Base-by-base conservation (phyloP, 495 filamentous ascomycete species). In the Pyrenula aspistea region DNA sequence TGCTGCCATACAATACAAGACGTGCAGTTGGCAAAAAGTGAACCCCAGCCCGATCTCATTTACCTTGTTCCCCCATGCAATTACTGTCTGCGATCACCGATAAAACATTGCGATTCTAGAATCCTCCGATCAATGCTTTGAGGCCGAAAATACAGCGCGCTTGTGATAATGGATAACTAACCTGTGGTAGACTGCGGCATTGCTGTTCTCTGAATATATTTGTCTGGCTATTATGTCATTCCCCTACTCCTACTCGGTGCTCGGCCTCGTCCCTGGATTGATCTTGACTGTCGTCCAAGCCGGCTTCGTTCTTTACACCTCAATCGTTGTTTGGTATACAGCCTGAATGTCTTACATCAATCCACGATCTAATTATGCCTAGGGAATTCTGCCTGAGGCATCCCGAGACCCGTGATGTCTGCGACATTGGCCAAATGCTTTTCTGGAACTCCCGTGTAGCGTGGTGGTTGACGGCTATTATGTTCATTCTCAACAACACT, bases 221-320 rank as follows among this genome's bases (percentile, higher is more conserved):
- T 94, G 89, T 70, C 68, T 95, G 74, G 89, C 89, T 42, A 95
- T 94, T 63, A 95, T 95, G 89, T 91, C 87, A 21, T 94, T 94
- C 65, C 89, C 89, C 1, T 93, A 85, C 76, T 91, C 88, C 0
- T 95, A 95, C 71, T 88, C 88, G 8, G 73, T 90, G 36, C 78
- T 95, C 21, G 89, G 89, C 10, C 77, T 95, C 23, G 87, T 93
- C n/a, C 89, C 89, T 0, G 89, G 89, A 49, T 66, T 95, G 58
- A 91, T 95, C 58, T 63, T 93, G 61, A 95, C 89, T 0, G 75
- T 88, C 2, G 80, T 89, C 24, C 78, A 89, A 54, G 88, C 89
- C 8, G 77, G 63, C 19, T 63, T 88, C 21, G 89, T 95, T 10
- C 69, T 93, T 12, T 95, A 95, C 63, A 95, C 89, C 0, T 92